Evolutionary conservation across 192 early-diverging fungal genomes (phyloP).

Genomic region (Backusella liffmaniae): DNA sequence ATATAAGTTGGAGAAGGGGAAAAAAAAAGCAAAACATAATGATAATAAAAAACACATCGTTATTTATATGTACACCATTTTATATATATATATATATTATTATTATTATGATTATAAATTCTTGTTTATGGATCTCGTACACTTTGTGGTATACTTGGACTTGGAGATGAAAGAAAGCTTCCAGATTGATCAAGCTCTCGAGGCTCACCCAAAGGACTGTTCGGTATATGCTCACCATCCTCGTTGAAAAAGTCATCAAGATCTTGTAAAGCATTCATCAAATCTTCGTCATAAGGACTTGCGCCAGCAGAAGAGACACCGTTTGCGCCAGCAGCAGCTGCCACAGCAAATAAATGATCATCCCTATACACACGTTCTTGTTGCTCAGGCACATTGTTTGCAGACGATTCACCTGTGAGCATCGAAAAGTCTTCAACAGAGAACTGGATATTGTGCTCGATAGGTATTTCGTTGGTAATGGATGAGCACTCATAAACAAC

Average conservation of each 20-base stretch:
- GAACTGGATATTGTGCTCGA: constrained; percentile 37
- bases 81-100: too few species aligned
- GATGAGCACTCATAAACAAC: constrained; percentile 44
- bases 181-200: background rate
- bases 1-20: background rate
- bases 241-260: constrained; percentile 48
- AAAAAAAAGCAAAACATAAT: background rate
- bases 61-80: background rate
- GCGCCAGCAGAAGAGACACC: background rate
- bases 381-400: background rate
- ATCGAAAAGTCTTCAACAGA: constrained; percentile 37
- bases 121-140: constrained; percentile 8
- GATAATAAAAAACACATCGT: background rate
- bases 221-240: constrained; percentile 26
- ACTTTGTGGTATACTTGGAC: constrained; percentile 1
- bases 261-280: constrained; percentile 42
- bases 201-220: background rate
- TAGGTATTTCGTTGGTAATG: constrained; percentile 26
- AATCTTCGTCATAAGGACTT: constrained; percentile 28
- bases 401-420: constrained; percentile 16
- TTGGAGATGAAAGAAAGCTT: background rate
- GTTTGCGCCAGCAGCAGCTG: background rate
- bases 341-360: background rate
- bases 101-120: background rate
- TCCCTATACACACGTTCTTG: constrained; percentile 5